Evolutionary conservation across 116 monocot genomes (phyloP), one percentile per base, ranked within the genome.

Genomic region (Thalassia testudinum): DNA sequence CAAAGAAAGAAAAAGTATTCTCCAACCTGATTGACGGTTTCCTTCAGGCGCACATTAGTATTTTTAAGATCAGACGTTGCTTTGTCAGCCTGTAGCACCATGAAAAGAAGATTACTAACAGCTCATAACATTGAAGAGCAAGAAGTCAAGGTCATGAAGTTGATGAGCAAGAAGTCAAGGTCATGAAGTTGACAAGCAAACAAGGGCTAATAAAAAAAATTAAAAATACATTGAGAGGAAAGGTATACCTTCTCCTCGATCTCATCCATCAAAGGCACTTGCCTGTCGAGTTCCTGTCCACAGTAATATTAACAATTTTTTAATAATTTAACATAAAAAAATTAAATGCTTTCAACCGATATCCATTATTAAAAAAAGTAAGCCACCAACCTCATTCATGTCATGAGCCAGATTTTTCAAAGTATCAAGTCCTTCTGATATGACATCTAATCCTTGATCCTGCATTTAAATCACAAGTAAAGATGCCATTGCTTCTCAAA

Each of bases 191-290:
- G 10, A 5, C 3, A 5, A 34, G 30, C 10, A 34, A 10, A 12
- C 21, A 57, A 57, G 30, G 0, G 16, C 24, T 40, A 37, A 13
- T 57, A 42, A 57, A 28, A 60, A n/a, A 8, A 24, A 19, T 22
- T 1, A 50, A 49, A 44, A 22, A n/a, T 23, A 38, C 11, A n/a
- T n/a, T 37, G 34, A 17, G 8, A 47, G 22, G 21, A 57, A 42
- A 13, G 28, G 28, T 14, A 25, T 34, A 83, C 99, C 83, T 99
- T 99, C 24, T 77, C 62, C 50, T 99, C 99, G 53, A 99, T 90
- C 75, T 99, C 99, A 72, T 90, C 99, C 72, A 99, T 78, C 44
- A 99, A 61, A 29, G 99, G 99, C 27, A 99, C 99, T 78, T 99
- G 99, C 58, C 80, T 90, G 78, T 99, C 99, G 59, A 99, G 37